These are phyloP conservation scores for Malus sylvestris DNA, from an alignment of 306 rosid species.

Conservation along the genomic window DNA sequence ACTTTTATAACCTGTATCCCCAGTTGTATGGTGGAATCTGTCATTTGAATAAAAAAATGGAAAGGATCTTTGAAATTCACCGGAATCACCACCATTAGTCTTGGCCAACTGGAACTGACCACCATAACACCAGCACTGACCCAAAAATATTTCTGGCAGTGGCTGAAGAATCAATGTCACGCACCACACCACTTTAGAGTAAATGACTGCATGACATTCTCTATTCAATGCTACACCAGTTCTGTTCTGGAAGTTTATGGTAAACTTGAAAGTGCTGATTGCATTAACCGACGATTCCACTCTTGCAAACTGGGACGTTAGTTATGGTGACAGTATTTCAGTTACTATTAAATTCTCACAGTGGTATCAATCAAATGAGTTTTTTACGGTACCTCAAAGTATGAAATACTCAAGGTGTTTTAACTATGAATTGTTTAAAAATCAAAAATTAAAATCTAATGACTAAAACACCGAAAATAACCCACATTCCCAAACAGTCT, in stretches of 20 bases:
- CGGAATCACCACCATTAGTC: too few relatives aligned
- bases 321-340: not conserved
- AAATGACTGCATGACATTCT: not conserved
- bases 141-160: not conserved
- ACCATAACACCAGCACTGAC: too few relatives aligned
- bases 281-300: not conserved
- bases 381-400: too few relatives aligned
- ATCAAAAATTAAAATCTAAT: too few relatives aligned
- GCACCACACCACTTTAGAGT: not conserved
- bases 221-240: not conserved
- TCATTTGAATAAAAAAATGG: not conserved
- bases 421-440: too few relatives aligned
- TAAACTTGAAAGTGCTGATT: conserved; percentile 8
- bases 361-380: too few relatives aligned
- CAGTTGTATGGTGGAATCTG: too few relatives aligned
- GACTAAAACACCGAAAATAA: too few relatives aligned
- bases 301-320: not conserved
- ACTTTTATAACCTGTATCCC: not conserved
- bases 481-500: too few relatives aligned
- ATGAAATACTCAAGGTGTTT: too few relatives aligned
- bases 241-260: not conserved
- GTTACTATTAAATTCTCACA: too few relatives aligned
- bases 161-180: not conserved
- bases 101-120: not conserved
- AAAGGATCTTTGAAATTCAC: not conserved